Conservation (phyloP, 176 grass and related monocot species). For the sorghum (Sorghum bicolor) region DNA sequence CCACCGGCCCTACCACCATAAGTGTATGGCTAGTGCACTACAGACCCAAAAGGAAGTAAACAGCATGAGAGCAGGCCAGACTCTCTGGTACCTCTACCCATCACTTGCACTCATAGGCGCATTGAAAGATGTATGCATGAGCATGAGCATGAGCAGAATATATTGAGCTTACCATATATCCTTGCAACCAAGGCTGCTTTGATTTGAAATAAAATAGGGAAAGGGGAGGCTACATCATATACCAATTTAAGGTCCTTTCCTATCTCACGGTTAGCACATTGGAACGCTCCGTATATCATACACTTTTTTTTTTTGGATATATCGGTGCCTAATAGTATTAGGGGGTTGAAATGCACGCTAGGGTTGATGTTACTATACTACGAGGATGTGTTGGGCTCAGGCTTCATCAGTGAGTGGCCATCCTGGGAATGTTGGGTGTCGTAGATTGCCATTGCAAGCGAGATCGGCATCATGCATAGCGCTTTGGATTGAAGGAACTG, state of each 20-base stretch:
- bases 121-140: constrained; percentile 46
- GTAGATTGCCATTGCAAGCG: constrained; percentile 87
- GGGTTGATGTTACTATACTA: constrained; percentile 39
- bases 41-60: constrained; percentile 48
- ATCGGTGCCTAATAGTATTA: constrained; percentile 19
- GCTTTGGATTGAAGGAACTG: constrained; percentile 94
- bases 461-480: constrained; percentile 91
- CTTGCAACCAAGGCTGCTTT: constrained; percentile 59
- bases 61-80: constrained; percentile 38
- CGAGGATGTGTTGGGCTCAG: constrained; percentile 61
- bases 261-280: constrained; percentile 24
- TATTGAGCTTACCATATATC: constrained; percentile 41
- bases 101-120: constrained; percentile 45
- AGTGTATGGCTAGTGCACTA: constrained; percentile 75
- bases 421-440: constrained; percentile 64
- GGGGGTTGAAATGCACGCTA: neutral
- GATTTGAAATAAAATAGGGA: constrained; percentile 41
- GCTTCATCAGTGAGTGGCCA: constrained; percentile 62
- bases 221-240: constrained; percentile 51
- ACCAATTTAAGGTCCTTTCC: constrained; percentile 46
- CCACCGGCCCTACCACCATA: constrained; percentile 56
- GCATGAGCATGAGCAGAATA: constrained; percentile 20
- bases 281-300: constrained; percentile 29
- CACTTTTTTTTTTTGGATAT: constrained; percentile 33
- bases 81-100: constrained; percentile 39